These are phyloP conservation scores for Beverwykella pulmonaria DNA, from an alignment of 495 filamentous ascomycete species.

Conservation along the genomic window DNA sequence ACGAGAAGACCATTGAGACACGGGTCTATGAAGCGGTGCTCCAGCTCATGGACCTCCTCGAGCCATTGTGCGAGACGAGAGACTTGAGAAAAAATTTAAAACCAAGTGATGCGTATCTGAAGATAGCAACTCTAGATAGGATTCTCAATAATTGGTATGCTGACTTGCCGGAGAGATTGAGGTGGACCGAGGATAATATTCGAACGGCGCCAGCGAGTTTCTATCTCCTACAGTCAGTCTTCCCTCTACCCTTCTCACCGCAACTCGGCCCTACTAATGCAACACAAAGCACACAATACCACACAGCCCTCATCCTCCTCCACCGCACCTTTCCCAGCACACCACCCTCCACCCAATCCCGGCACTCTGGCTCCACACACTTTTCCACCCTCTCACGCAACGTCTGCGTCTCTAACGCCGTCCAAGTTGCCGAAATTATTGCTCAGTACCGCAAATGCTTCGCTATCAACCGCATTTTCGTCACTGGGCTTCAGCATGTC, in stretches of 20 bases:
- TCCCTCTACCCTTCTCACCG: background rate
- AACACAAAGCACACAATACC: slow-evolving; percentile 25
- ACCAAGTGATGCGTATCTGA: slow-evolving; percentile 17
- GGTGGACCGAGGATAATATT: slow-evolving; percentile 19
- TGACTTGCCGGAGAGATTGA: slow-evolving; percentile 11
- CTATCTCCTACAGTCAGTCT: slow-evolving; percentile 21
- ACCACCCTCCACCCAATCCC: background rate
- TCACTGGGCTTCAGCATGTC: slow-evolving; percentile 24
- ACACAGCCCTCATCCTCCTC: slow-evolving; percentile 27
- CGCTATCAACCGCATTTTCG: slow-evolving; percentile 12
- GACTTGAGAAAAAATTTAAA: slow-evolving; percentile 24
- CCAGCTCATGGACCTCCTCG: slow-evolving; percentile 27
- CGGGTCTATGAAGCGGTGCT: slow-evolving; percentile 19
- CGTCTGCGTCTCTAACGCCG: slow-evolving; percentile 22
- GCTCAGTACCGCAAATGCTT: slow-evolving; percentile 7
- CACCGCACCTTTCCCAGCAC: slow-evolving; percentile 18
- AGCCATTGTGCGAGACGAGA: slow-evolving; percentile 19
- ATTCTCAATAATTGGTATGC: slow-evolving; percentile 29
- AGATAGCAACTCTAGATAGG: slow-evolving; percentile 22
- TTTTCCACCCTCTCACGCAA: slow-evolving; percentile 19
- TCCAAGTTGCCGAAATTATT: slow-evolving; percentile 20
- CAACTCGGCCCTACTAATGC: background rate
- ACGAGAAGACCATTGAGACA: slow-evolving; percentile 27
- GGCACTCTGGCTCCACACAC: slow-evolving; percentile 21
- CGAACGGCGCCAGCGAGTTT: slow-evolving; percentile 9